Base-by-base conservation (phyloP, 2,329 filamentous ascomycete species). In the Fusarium fujikuroi region DNA sequence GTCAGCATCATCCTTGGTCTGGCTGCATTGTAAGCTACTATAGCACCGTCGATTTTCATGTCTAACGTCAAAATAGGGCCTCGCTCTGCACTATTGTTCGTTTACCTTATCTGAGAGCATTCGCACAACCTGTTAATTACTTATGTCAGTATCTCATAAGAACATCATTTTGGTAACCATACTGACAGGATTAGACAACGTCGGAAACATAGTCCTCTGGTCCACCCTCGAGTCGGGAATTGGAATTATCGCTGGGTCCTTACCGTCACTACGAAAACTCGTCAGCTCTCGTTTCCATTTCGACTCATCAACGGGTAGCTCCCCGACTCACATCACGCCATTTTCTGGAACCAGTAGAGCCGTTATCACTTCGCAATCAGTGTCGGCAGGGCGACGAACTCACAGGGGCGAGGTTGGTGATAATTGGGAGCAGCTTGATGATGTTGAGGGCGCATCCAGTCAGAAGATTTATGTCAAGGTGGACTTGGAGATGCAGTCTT, bases 171-270 rank as follows among this genome's bases (percentile, higher is more conserved):
- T 8, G 3, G 3, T 2, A 19, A 2, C 25, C 6, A 1, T 16
- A 18, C 52, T 62, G 25, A 61, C 23, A 19, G 2, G 3, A 2
- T 3, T 21, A 75, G 73, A 75, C 4, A 36, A 75, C 9, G 60
- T 70, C 4, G 44, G 53, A 3, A 53, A 70, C 9, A 71, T 69
- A 3, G 44, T 63, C 4, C 21, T 75, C 2, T 75, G 73, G 73
- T 73, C 72, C 3, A 60, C 63, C 4, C 15, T 75, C 1, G 73
- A 75, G 40, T 75, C 69, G 2, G 73, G 73, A 14, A 73, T 69
- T 3, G 73, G 73, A 28, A 75, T 75, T 1, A 47, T 63, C 4
- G 73, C 72, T 3, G 57, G 69, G 0, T 75, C 66, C 18, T 25
- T 75, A 6, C 73, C 73, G 1, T 56, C 73, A 5, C 44, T 75